phyloP scores from a whole-genome alignment of 192 early-diverging fungal genomes.

The Pilaira anomala region DNA sequence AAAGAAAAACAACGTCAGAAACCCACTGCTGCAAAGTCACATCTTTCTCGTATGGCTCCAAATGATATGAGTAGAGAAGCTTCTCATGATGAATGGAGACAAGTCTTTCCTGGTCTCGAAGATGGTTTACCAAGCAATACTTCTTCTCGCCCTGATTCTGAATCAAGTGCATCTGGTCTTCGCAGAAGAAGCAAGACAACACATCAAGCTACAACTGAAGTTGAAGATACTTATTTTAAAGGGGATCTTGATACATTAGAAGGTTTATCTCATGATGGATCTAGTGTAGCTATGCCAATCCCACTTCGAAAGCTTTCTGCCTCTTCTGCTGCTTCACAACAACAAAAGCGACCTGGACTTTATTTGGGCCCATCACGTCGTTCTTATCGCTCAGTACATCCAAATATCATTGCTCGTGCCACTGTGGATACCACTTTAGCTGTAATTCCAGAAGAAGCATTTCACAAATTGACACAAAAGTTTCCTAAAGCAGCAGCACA shows the following conservation, averaged over 20 bases:
- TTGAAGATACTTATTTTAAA: neutral
- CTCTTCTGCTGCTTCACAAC: neutral
- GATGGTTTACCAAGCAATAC: neutral
- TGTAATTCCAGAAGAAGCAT: conserved; percentile 91
- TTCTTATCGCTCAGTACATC: conserved; percentile 49
- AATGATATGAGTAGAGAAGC: conserved; percentile 21
- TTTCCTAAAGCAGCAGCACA: conserved; percentile 92
- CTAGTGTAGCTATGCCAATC: neutral
- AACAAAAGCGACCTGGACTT: neutral
- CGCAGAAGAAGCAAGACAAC: neutral
- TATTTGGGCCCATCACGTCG: neutral
- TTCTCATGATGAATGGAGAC: conserved; percentile 35
- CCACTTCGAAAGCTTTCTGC: neutral
- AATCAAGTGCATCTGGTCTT: neutral
- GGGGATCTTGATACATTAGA: neutral
- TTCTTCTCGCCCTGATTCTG: neutral
- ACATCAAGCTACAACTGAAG: neutral
- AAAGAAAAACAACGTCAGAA: conserved; percentile 33
- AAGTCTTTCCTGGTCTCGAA: conserved; percentile 36
- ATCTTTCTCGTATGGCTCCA: conserved; percentile 5
- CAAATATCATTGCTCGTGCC: conserved; percentile 82
- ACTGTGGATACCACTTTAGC: conserved; percentile 86
- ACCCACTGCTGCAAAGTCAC: neutral
- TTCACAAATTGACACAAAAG: conserved; percentile 82
- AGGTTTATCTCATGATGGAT: neutral